Conservation (phyloP, 2,329 filamentous ascomycete genomes). For the Ophiostoma fasciatum region DNA sequence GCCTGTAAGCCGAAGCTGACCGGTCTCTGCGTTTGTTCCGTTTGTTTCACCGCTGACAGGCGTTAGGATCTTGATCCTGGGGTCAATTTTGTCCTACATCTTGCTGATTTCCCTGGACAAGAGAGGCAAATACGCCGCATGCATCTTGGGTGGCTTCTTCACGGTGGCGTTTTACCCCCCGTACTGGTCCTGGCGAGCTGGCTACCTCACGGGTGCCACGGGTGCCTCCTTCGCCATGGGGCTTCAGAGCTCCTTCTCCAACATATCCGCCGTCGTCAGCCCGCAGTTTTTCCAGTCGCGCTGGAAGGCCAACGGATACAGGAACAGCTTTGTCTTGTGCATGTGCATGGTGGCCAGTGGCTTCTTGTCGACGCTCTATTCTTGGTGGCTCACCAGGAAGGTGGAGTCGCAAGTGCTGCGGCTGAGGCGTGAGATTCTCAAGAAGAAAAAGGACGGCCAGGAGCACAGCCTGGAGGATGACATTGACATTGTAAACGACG, state of each 20-base stretch:
- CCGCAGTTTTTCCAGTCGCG: conserved; percentile 1
- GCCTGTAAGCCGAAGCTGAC: too few relatives aligned
- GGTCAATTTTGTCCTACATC: neutral
- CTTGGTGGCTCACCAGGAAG: conserved; percentile 2
- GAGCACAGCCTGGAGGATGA: neutral
- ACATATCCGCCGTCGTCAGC: neutral
- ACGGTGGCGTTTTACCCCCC: neutral
- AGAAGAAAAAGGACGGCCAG: neutral
- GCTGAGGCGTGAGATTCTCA: neutral
- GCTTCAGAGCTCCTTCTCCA: neutral
- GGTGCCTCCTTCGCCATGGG: neutral
- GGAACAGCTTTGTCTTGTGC: neutral
- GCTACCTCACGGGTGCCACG: neutral
- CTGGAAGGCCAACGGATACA: neutral
- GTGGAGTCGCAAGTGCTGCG: neutral
- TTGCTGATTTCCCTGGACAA: neutral
- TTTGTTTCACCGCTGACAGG: too few relatives aligned
- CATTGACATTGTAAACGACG: conserved; percentile 1
- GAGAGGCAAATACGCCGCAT: neutral
- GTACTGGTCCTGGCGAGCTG: neutral
- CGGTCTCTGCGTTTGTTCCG: too few relatives aligned
- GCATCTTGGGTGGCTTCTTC: conserved; percentile 1
- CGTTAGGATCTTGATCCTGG: neutral
- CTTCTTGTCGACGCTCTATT: neutral
- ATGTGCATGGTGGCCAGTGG: neutral